phyloP scores from a whole-genome alignment of 192 early-diverging fungal genomes.

The Backusella morwellensis region DNA sequence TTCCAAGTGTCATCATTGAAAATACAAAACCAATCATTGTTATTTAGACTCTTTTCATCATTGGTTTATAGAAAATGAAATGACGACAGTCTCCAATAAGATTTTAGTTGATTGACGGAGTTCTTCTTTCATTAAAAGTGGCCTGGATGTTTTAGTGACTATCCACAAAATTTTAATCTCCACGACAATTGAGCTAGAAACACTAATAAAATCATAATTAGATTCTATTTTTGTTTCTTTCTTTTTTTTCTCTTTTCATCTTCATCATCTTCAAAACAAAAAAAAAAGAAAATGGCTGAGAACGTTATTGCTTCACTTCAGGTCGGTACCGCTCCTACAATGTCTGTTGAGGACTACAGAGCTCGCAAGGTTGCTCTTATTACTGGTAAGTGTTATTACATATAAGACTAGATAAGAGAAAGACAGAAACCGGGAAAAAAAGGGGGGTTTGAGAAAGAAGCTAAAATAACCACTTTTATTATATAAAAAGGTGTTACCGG shows the following conservation, averaged over 20 bases:
- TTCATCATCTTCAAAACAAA: conserved; percentile 11
- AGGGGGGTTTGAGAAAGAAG: neutral
- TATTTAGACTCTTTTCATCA: neutral
- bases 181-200: neutral
- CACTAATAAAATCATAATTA: conserved; percentile 2
- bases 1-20: neutral
- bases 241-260: conserved; percentile 18
- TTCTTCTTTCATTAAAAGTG: neutral
- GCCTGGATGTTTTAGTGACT: neutral
- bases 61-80: neutral
- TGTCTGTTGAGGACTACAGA: conserved; percentile 53
- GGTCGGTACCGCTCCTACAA: neutral
- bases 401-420: neutral
- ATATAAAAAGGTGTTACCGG: conserved; percentile 60
- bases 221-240: conserved; percentile 3
- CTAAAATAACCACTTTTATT: neutral
- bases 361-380: conserved; percentile 60
- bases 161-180: neutral
- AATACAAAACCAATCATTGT: neutral
- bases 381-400: conserved; percentile 45
- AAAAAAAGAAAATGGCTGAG: conserved; percentile 27
- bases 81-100: neutral
- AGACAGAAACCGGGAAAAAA: neutral
- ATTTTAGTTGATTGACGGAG: neutral
- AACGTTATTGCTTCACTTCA: conserved; percentile 33